Base-by-base conservation (phyloP, 1,284 basidiomycete genomes). In the Wolfiporia cocos region DNA sequence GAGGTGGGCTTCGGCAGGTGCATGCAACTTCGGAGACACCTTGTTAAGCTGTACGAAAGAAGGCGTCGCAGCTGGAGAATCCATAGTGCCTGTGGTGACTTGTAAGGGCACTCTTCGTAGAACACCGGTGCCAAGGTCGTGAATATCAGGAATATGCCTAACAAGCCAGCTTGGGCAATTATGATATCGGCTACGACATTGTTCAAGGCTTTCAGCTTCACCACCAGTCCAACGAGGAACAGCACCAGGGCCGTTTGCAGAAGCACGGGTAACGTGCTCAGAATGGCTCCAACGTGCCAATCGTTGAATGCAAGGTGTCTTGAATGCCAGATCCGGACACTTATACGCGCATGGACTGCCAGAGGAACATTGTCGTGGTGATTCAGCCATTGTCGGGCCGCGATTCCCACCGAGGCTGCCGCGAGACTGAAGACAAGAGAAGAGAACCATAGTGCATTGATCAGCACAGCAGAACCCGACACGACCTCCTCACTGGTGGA, bases 181-280 rank as follows among this genome's bases (percentile, higher is more conserved):
- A 30, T 31, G 19, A 41, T 33, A 5, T 11, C 19, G 1, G 46
- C 40, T 12, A 48, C 44, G 11, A 19, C 26, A 9, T 19, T 9
- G 23, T 43, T 43, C 3, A 50, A 32, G 3, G 41, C 36, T 42
- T 39, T 47, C 10, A 46, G 34, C 4, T 42, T 30, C 2, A 28
- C 23, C 1, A 46, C 32, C 1, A 50, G 31, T 3, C 49, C 47
- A 11, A 33, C 28, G 19, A 48, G 38, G 32, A 50, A 48, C 1
- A 48, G 33, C 3, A 34, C n/a, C 14, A 46, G 17, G 5, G 46
- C 34, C n/a, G 31, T 5, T 7, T 31, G 34, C 18, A 48, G 23
- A 1, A 50, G 41, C 7, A 40, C 18, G 14, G 49, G 46, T 5
- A 50, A 19, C 4, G 41, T 24, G 21, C 19, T 34, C 17, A 48